Base-by-base conservation (phyloP, 352 stramenopile species). In the Globisporangium irregulare region DNA sequence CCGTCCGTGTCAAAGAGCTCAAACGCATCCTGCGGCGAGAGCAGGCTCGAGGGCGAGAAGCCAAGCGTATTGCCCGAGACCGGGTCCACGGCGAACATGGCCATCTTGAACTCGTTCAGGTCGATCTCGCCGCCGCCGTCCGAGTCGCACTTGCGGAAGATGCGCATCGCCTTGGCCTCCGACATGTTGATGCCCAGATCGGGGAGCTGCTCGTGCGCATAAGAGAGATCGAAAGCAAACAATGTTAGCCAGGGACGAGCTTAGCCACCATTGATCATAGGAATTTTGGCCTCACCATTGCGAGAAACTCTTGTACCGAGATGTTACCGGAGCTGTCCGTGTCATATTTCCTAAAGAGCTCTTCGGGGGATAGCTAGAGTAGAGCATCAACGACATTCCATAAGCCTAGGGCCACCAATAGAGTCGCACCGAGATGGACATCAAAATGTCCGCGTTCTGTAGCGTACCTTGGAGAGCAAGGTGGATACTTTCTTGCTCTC, bases 301-400 rank as follows among this genome's bases (percentile, higher is more conserved):
- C 82, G 34, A 91, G 77, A 69, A 99, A 99, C 67, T 98, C 93
- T 14, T 82, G 61, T 46, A 90, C 93, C 22, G 97, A 96, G 50
- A 99, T 98, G 41, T 82, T 86, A 0, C 92, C 92, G 3, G 88
- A 97, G 0, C 84, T 74, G 63, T 98, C 89, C 14, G 84, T 93
- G 76, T 98, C 95, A 67, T 97, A 97, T 50, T 96, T 94, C 4
- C 79, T 75, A 70, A 98, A 99, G 8, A 98, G 71, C 43, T 97
- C 82, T 43, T 99, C 96, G 1, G 86, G 82, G 0, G 80, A 79
- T 22, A 90, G 63, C 81, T 87, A 70, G 34, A 67, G 29, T 15
- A 12, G 14, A 20, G 15, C 25, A 66, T 54, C 32, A 34, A 25
- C 32, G 27, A 50, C 15, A 24, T 15, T 57, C 18, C 8, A 41